Evolutionary conservation across 2,329 filamentous ascomycete genomes (phyloP), one percentile per base, ranked within the genome.

Genomic region (Neonectria ditissima): DNA sequence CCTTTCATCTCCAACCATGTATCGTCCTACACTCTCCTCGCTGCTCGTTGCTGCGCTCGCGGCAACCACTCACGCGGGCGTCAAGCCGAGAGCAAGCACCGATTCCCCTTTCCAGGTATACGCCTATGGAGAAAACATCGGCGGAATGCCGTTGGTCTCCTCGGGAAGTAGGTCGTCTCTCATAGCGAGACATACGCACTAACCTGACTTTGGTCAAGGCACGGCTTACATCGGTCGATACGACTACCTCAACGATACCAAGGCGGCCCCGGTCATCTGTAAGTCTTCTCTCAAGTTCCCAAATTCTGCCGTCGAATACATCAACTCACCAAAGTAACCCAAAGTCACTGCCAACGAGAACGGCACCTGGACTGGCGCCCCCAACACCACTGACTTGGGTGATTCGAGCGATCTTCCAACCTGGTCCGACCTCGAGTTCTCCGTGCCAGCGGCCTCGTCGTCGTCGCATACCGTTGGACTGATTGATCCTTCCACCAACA

Each of bases 261-360:
- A 65, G 41, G 59, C 63, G 28, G 59, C 63, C 51, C 59, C 63
- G 16, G 55, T 63, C 20, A 47, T 63, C 37, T 59, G 61, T 52
- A 37, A 59, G 63, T 52, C 10, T 59, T 55, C 9, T 32, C 48
- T 41, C 37, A 4, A n/a, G n/a, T 6, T 26, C 24, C 6, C 24
- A 26, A 26, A 26, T 6, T 6, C 6, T 4, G 6, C 24, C 24
- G 4, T 26, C 24, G 24, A 26, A 6, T 4, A 26, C 24, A 26
- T 6, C 24, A 26, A 26, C 34, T 37, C 14, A 39, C 55, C 43
- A 56, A 30, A 45, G 14, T 50, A 47, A 26, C 22, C 45, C 41
- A 53, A 48, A 61, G 59, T 61, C 52, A 55, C 52, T 28, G 26
- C 56, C 34, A 22, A 20, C 6, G 39, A n/a, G 32, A 34, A 59